Evolutionary conservation across 495 filamentous ascomycete genomes (phyloP), one percentile per base, ranked within the genome.

Genomic region (Sabuloglossum arenarium): DNA sequence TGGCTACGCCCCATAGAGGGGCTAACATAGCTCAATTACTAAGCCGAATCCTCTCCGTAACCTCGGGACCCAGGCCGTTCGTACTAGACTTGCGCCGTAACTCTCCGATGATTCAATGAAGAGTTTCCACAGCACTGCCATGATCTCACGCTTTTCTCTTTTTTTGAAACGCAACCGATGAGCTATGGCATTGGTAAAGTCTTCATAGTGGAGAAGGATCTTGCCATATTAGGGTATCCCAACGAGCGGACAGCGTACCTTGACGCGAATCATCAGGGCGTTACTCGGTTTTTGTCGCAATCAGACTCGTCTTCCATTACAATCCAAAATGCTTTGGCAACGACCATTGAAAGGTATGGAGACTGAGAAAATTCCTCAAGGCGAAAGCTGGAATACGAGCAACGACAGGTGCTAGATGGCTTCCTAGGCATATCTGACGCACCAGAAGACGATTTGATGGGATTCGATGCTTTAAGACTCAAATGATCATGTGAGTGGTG

Each of bases 1-100:
- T 79, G 1, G 73, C 65, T 0, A 78, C 75, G 3, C 76, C 76
- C 4, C 75, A 78, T 57, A 59, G 70, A 28, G 76, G 75, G 4
- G 69, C 73, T 0, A 66, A 75, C 51, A 60, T 65, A 31, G 76
- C 74, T 1, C 49, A 65, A 25, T 52, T 67, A 0, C 62, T 77
- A 6, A 66, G 67, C 0, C 68, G 65, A 27, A 65, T 75, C 24
- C 59, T 75, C 47, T 31, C 27, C 19, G 11, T 52, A 14, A 19
- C 47, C 11, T 14, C 34, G 34, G 47, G 47, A 52, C 19, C 47
- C 25, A 52, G 47, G 47, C 47, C 47, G 14, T 52, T 52, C 30
- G 47, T 52, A n/a, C 25, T 28, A 14, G 47, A 52, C 30, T 19
- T 52, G n/a, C 47, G 16, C 47, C 47, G 47, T 14, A 52, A 52